phyloP scores from a whole-genome alignment of 495 filamentous ascomycete species.

The Cryomyces minteri region DNA sequence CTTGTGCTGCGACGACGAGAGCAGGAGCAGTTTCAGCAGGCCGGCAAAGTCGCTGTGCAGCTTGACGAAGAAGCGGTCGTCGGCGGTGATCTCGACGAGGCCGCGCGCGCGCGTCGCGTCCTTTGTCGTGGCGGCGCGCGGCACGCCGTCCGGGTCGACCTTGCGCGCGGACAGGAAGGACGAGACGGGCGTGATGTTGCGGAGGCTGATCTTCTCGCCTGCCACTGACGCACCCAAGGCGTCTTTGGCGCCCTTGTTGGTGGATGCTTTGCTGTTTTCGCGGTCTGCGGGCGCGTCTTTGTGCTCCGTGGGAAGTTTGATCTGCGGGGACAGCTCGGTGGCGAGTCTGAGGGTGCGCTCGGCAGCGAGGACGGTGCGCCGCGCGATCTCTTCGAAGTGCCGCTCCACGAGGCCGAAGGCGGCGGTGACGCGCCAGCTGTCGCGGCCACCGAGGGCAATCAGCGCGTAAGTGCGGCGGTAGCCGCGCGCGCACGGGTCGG shows the following conservation, averaged over 20 bases:
- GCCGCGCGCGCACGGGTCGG: constrained; percentile 74
- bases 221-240: not conserved
- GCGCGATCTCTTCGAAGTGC: constrained; percentile 60
- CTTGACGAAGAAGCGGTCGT: constrained; percentile 76
- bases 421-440: constrained; percentile 54
- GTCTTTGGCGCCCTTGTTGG: constrained; percentile 1
- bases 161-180: constrained; percentile 45
- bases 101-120: constrained; percentile 48
- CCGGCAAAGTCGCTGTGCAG: constrained; percentile 51
- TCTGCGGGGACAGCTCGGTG: constrained; percentile 2
- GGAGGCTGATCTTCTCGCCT: constrained; percentile 1
- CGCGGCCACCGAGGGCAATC: constrained; percentile 55
- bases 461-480: constrained; percentile 75
- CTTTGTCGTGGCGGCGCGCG: constrained; percentile 15
- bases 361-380: constrained; percentile 49
- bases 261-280: constrained; percentile 3
- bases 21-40: too few relatives aligned
- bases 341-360: constrained; percentile 23
- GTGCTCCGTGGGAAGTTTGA: constrained; percentile 8
- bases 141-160: constrained; percentile 37
- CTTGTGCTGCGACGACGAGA: too few relatives aligned
- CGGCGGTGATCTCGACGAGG: constrained; percentile 69
- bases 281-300: constrained; percentile 13
- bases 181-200: constrained; percentile 35
- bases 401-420: constrained; percentile 55